These are phyloP conservation scores for Diaporthe sp. DNA, from an alignment of 2,329 filamentous ascomycete species.

Conservation along the genomic window DNA sequence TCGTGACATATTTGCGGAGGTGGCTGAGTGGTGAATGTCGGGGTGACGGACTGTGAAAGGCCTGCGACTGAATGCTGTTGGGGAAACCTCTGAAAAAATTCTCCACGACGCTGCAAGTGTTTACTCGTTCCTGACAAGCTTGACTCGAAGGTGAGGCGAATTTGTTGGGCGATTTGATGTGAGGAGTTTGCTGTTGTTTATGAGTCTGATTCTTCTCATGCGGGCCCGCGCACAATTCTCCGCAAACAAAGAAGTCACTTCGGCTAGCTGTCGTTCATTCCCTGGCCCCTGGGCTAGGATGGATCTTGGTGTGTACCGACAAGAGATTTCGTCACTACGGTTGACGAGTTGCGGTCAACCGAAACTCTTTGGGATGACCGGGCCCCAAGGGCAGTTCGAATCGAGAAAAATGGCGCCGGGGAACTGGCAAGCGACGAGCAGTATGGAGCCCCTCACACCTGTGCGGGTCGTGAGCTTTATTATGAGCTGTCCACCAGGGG, in stretches of 20 bases:
- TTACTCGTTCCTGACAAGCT: slow-evolving; percentile 15
- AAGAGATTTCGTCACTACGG: slow-evolving; percentile 30
- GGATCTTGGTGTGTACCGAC: slow-evolving; percentile 18
- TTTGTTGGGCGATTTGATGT: slow-evolving; percentile 12
- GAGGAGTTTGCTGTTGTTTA: slow-evolving; percentile 33
- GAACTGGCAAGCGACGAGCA: slow-evolving; percentile 29
- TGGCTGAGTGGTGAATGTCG: not conserved
- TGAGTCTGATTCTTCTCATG: slow-evolving; percentile 30
- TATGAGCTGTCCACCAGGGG: slow-evolving; percentile 29
- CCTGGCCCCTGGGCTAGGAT: slow-evolving; percentile 36
- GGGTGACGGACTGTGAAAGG: slow-evolving; percentile 5
- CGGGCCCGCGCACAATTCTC: slow-evolving; percentile 34
- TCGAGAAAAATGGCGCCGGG: slow-evolving; percentile 26
- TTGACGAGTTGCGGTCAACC: slow-evolving; percentile 36
- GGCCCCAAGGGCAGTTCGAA: slow-evolving; percentile 20
- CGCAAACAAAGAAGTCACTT: slow-evolving; percentile 34
- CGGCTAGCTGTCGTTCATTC: slow-evolving; percentile 31
- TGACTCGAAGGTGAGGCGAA: slow-evolving; percentile 16
- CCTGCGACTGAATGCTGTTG: slow-evolving; percentile 12
- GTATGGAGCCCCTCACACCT: slow-evolving; percentile 28
- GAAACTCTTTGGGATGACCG: slow-evolving; percentile 2
- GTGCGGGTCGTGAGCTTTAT: slow-evolving; percentile 37
- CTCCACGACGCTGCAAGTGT: slow-evolving; percentile 12
- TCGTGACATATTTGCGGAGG: slow-evolving; percentile 30
- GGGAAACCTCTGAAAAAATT: not conserved